A percentile compares a stretch with the other conserved stretches of the same genome.
These are phyloP conservation scores for Lyophyllum shimeji DNA, from an alignment of 768 basidiomycete genomes.

Conservation along the genomic window DNA sequence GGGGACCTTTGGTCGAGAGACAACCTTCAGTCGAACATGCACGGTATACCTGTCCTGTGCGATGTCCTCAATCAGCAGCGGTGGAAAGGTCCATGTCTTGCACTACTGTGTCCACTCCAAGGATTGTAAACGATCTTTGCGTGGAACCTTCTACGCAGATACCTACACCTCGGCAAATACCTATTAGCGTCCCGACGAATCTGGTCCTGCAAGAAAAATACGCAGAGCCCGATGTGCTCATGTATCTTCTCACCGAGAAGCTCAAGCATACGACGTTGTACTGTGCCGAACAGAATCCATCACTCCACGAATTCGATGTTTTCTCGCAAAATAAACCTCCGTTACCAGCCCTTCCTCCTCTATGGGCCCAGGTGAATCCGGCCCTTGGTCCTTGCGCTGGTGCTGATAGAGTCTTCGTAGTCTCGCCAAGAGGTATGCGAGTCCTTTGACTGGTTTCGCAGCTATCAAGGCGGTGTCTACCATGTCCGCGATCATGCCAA, in stretches of 20 bases:
- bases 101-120: background rate
- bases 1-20: background rate
- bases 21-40: background rate
- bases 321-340: constrained; percentile 18
- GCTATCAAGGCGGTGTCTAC: constrained; percentile 83
- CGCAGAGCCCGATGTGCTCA: background rate
- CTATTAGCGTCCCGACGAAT: background rate
- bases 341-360: constrained; percentile 32
- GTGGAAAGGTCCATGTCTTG: background rate
- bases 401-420: constrained; percentile 32
- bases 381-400: background rate
- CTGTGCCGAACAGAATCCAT: background rate
- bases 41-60: background rate
- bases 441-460: constrained; percentile 69
- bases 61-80: background rate
- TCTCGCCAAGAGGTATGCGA: constrained; percentile 87
- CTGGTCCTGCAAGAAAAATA: background rate
- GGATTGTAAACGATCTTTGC: background rate
- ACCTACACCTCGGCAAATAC: background rate
- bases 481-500: constrained; percentile 55
- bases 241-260: background rate
- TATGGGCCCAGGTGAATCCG: constrained; percentile 41
- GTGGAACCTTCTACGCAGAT: background rate
- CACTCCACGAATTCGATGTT: background rate
- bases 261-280: background rate